A percentile compares a stretch with the other conserved stretches of the same genome.
These are phyloP conservation scores for Extremus antarcticus DNA, from an alignment of 495 filamentous ascomycete genomes.

Conservation along the genomic window DNA sequence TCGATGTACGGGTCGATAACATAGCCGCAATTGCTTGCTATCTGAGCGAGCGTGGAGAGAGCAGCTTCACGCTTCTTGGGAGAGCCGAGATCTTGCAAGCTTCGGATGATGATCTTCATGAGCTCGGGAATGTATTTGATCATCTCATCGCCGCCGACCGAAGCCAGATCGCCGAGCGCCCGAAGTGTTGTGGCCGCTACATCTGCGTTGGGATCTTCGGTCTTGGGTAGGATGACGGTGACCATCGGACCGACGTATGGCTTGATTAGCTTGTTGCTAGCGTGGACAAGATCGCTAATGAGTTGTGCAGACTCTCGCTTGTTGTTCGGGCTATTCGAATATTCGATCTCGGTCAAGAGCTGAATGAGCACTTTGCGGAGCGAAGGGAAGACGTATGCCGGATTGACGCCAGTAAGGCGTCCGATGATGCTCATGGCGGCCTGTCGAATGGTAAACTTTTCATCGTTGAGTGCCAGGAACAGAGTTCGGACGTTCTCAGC, in stretches of 20 bases:
- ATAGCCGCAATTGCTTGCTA: slow-evolving; percentile 91
- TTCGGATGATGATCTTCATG: slow-evolving; percentile 89
- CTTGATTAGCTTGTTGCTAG: slow-evolving; percentile 80
- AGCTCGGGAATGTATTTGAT: slow-evolving; percentile 71
- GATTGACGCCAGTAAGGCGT: slow-evolving; percentile 79
- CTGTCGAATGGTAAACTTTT: slow-evolving; percentile 81
- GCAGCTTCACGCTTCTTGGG: slow-evolving; percentile 81
- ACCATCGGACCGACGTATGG: slow-evolving; percentile 95
- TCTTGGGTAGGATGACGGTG: slow-evolving; percentile 77
- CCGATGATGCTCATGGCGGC: slow-evolving; percentile 94
- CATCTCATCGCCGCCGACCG: slow-evolving; percentile 87
- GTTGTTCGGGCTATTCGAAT: slow-evolving; percentile 82
- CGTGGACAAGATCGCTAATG: slow-evolving; percentile 81
- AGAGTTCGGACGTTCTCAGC: slow-evolving; percentile 91
- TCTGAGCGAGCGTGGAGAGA: slow-evolving; percentile 76
- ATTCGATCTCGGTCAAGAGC: slow-evolving; percentile 87
- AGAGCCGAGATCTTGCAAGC: slow-evolving; percentile 85
- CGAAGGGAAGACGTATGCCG: slow-evolving; percentile 92
- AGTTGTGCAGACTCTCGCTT: slow-evolving; percentile 93
- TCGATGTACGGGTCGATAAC: slow-evolving; percentile 95
- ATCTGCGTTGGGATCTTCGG: slow-evolving; percentile 66
- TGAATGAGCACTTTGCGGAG: slow-evolving; percentile 90
- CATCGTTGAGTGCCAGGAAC: slow-evolving; percentile 94
- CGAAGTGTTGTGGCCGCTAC: slow-evolving; percentile 89
- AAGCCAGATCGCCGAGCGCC: slow-evolving; percentile 85